Evolutionary conservation across 1,284 basidiomycete genomes (phyloP), one percentile per base, ranked within the genome.

Genomic region (Tilletiaria anomala): DNA sequence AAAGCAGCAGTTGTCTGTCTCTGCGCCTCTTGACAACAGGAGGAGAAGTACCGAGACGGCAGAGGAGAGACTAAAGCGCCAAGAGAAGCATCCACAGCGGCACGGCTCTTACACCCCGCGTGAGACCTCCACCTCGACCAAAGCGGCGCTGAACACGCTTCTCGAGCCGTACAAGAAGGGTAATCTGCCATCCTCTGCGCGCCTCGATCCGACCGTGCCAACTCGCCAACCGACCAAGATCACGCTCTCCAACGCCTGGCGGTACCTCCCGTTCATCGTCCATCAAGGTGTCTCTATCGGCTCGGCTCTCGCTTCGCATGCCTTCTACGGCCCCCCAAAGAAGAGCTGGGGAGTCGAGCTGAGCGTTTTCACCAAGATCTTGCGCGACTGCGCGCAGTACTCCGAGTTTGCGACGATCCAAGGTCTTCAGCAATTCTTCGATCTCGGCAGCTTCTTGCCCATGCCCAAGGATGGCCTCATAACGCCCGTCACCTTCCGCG

Each of bases 391-490:
- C 18, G 80, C 80, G 6, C 73, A 77, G 33, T 84, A 93, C 65
- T 82, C 83, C 8, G 77, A 81, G 39, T 74, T 97, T 29, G 79
- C 86, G 3, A 83, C 91, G 53, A 80, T 97, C 43, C 80, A 53
- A 1, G 53, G 56, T 10, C 47, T 66, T 11, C 78, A 91, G 17
- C 75, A 78, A 67, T 71, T 86, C 45, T 83, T 93, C 73, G 76
- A 80, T 47, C 70, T 94, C 29, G 78, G 78, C 22, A 80, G 82
- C 15, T 75, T 89, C 40, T 77, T 86, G 4, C 91, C 91, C 1
- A 73, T 89, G 0, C 87, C 93, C 2, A 82, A 84, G 6, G 88
- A 94, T 67, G 89, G 89, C 3, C 74, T 96, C 36, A 83, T 94
- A 36, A 96, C 91, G 1, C 89, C 91, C 4, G 83, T 97, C 38